Conservation (phyloP, 345 rosid genomes). For the Pseudoturritis turrita region DNA sequence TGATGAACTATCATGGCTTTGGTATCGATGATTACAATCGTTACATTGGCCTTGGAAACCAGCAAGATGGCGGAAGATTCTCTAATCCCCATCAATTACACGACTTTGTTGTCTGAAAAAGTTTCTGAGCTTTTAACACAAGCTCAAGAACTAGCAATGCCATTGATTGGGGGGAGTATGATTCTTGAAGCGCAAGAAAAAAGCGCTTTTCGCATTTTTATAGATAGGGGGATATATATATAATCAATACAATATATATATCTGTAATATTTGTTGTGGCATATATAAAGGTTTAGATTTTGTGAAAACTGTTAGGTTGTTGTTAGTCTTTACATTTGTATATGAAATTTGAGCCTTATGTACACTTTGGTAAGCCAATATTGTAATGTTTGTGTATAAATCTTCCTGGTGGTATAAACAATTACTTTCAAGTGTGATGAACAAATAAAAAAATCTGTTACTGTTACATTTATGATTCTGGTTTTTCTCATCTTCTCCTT, state of each 20-base stretch:
- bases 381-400: slow-evolving; percentile 29
- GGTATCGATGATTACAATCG: slow-evolving; percentile 72
- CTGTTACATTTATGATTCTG: not conserved
- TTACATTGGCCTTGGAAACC: slow-evolving; percentile 52
- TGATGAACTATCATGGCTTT: slow-evolving; percentile 53
- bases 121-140: not conserved
- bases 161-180: slow-evolving; percentile 2
- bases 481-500: not conserved
- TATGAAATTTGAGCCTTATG: slow-evolving; percentile 10
- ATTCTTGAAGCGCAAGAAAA: slow-evolving; percentile 35
- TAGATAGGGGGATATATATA: slow-evolving; percentile 20
- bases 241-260: slow-evolving; percentile 4
- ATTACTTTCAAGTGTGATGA: slow-evolving; percentile 33
- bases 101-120: slow-evolving; percentile 76
- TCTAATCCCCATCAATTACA: slow-evolving; percentile 65
- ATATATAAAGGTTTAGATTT: slow-evolving; percentile 23
- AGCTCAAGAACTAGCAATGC: slow-evolving; percentile 10
- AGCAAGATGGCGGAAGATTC: slow-evolving; percentile 53
- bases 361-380: slow-evolving; percentile 30
- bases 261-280: slow-evolving; percentile 24
- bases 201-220: slow-evolving; percentile 19
- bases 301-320: slow-evolving; percentile 23
- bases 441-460: not conserved
- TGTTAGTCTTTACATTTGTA: slow-evolving; percentile 25
- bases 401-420: slow-evolving; percentile 21